These are phyloP conservation scores for Rhinocladiella mackenziei DNA, from an alignment of 2,329 filamentous ascomycete genomes.

Conservation along the genomic window DNA sequence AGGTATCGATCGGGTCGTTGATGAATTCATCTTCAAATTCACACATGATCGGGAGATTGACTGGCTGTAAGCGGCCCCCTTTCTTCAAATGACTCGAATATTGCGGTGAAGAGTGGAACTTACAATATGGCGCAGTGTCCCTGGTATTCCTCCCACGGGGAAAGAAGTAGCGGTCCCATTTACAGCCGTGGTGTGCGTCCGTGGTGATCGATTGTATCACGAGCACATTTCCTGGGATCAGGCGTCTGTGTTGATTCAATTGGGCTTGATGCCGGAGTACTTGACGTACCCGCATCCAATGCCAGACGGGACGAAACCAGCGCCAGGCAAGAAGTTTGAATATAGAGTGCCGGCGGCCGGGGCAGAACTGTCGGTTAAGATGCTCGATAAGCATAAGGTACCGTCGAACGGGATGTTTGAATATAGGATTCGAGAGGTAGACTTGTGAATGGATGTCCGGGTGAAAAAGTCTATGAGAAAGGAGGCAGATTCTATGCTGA, in stretches of 20 bases:
- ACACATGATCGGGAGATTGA: conserved; percentile 62
- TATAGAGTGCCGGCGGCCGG: conserved; percentile 61
- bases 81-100: not conserved
- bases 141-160: conserved; percentile 57
- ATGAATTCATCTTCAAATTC: conserved; percentile 64
- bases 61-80: conserved; percentile 57
- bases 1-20: conserved; percentile 66
- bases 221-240: conserved; percentile 72
- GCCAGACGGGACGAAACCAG: conserved; percentile 33
- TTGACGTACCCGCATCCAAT: conserved; percentile 59
- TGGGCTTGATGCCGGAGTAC: conserved; percentile 62
- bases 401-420: conserved; percentile 57
- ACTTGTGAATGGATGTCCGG: not conserved
- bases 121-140: conserved; percentile 47
- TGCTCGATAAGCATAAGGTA: conserved; percentile 48
- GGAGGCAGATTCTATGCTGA: not conserved
- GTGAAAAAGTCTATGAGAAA: not conserved
- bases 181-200: conserved; percentile 62
- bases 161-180: conserved; percentile 57
- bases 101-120: not conserved
- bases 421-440: conserved; percentile 32
- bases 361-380: conserved; percentile 50
- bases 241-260: conserved; percentile 57
- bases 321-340: conserved; percentile 48
- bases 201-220: conserved; percentile 64